Evolutionary conservation across 2,329 filamentous ascomycete species (phyloP), one percentile per base, ranked within the genome.

Genomic region (Massarina eburnea): DNA sequence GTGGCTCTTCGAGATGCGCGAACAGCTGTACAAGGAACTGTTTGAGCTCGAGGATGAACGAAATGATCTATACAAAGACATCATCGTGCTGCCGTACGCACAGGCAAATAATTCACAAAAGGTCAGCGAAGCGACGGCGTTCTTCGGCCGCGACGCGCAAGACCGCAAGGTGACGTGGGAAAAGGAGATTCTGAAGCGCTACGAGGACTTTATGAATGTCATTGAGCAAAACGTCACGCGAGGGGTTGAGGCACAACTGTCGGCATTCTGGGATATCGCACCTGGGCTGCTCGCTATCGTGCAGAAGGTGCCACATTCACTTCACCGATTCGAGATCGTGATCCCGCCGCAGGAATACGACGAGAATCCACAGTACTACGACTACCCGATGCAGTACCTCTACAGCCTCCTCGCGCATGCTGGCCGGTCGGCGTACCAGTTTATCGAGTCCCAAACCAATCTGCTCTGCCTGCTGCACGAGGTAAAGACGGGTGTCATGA

Each of bases 211-310:
- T 64, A 80, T 89, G 56, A 79, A 80, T 37, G 82, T 94, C 6
- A 83, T 96, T 22, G 90, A 96, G 66, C 80, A 85, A 57, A 94
- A 94, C 44, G 91, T 96, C 18, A 84, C 85, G 17, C 84, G 89
- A 8, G 94, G 92, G 14, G 90, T 97, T 9, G 91, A 96, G 66
- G 82, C 90, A 44, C 94, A 97, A 71, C 80, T 96, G 2, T 91
- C 87, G 8, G 91, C 92, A 0, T 99, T 97, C 68, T 99, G 94
- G 94, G 94, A 99, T 64, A 95, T 97, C 60, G 92, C 91, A 1
- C 94, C 94, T 2, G 84, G 85, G 3, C 79, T 99, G 0, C 79
- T 86, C 20, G 80, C 84, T 14, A 76, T 97, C 37, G 80, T 95
- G 9, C 88, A 95, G 48, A 87, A 88, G 59, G 85, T 96, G 18